These are phyloP conservation scores for Madurella fahalii DNA, from an alignment of 2,329 filamentous ascomycete genomes.

Conservation along the genomic window DNA sequence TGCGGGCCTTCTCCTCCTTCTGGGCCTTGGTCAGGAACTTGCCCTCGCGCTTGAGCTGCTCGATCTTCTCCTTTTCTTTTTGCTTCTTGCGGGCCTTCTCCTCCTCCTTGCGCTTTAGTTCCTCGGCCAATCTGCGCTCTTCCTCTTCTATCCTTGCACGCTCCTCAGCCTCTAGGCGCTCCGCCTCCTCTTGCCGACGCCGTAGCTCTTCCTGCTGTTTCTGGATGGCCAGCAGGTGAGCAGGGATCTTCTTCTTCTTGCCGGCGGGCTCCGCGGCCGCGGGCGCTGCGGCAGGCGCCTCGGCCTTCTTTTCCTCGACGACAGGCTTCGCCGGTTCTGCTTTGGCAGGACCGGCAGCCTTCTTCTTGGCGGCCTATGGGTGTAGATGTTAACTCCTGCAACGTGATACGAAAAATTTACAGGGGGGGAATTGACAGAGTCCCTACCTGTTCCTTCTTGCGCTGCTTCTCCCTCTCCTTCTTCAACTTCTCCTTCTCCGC, in stretches of 20 bases:
- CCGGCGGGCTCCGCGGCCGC: slow-evolving; percentile 49
- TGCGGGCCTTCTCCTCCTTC: slow-evolving; percentile 73
- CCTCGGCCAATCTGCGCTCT: slow-evolving; percentile 62
- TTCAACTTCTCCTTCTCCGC: slow-evolving; percentile 97
- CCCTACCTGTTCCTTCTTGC: slow-evolving; percentile 91
- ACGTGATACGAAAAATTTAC: slow-evolving; percentile 6
- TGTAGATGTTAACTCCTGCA: slow-evolving; percentile 9
- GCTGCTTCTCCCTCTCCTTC: slow-evolving; percentile 97
- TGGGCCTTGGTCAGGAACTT: slow-evolving; percentile 85
- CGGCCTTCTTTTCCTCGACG: slow-evolving; percentile 46
- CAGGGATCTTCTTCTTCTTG: slow-evolving; percentile 86
- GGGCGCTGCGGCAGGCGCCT: slow-evolving; percentile 36
- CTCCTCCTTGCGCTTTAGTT: slow-evolving; percentile 66
- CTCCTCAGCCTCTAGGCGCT: slow-evolving; percentile 56
- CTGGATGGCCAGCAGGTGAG: slow-evolving; percentile 68
- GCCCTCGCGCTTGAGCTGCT: slow-evolving; percentile 83
- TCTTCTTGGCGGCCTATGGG: slow-evolving; percentile 76
- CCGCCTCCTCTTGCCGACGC: slow-evolving; percentile 60
- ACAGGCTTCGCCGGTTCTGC: slow-evolving; percentile 53
- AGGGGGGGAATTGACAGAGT: not conserved
- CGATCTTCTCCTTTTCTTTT: slow-evolving; percentile 79
- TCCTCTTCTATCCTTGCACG: slow-evolving; percentile 62
- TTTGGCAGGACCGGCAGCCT: slow-evolving; percentile 49
- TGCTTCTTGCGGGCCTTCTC: slow-evolving; percentile 75
- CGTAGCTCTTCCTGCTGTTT: slow-evolving; percentile 79